Percentiles rank a stretch among this genome's conserved stretches.
These are phyloP conservation scores for Cyberlindnera bimundalis DNA, from an alignment of 805 yeast genomes.

Conservation along the genomic window DNA sequence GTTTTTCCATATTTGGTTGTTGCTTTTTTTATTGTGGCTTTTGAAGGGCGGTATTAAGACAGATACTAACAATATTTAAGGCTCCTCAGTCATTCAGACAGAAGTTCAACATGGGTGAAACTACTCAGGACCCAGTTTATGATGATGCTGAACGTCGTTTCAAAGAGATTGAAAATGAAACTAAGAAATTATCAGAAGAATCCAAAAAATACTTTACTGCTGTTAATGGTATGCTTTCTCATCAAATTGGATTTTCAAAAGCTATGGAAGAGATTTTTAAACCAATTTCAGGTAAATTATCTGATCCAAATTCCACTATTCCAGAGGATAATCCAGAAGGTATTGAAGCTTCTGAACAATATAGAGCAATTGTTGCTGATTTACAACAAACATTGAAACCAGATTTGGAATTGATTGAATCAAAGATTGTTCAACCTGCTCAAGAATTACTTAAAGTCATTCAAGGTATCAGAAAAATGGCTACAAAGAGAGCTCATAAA, in stretches of 20 bases:
- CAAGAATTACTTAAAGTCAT: slow-evolving; percentile 84
- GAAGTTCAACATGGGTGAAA: slow-evolving; percentile 83
- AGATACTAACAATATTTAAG: slow-evolving; percentile 15
- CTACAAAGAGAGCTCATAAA: slow-evolving; percentile 92
- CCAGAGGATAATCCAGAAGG: slow-evolving; percentile 98
- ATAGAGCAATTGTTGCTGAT: slow-evolving; percentile 82
- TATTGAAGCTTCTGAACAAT: slow-evolving; percentile 89
- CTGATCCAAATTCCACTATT: slow-evolving; percentile 81
- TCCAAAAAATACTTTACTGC: slow-evolving; percentile 87
- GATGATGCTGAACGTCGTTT: slow-evolving; percentile 95
- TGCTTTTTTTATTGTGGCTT: too few relatives aligned
- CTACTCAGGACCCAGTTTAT: slow-evolving; percentile 83
- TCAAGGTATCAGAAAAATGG: slow-evolving; percentile 84
- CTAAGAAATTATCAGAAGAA: slow-evolving; percentile 86
- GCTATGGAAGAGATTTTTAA: slow-evolving; percentile 95
- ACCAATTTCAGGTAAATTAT: slow-evolving; percentile 88
- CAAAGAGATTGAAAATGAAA: slow-evolving; percentile 85
- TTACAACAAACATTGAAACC: slow-evolving; percentile 85
- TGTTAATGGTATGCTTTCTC: slow-evolving; percentile 88
- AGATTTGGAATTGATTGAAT: slow-evolving; percentile 87
- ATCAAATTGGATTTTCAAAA: slow-evolving; percentile 92
- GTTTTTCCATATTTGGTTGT: too few relatives aligned
- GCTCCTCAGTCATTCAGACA: slow-evolving; percentile 93
- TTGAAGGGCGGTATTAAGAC: too few relatives aligned
- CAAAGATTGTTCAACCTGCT: slow-evolving; percentile 86